Percentiles rank a stretch among this genome's conserved stretches.
Evolutionary conservation across 495 filamentous ascomycete species (phyloP).

Genomic region (Penicillium herquei): DNA sequence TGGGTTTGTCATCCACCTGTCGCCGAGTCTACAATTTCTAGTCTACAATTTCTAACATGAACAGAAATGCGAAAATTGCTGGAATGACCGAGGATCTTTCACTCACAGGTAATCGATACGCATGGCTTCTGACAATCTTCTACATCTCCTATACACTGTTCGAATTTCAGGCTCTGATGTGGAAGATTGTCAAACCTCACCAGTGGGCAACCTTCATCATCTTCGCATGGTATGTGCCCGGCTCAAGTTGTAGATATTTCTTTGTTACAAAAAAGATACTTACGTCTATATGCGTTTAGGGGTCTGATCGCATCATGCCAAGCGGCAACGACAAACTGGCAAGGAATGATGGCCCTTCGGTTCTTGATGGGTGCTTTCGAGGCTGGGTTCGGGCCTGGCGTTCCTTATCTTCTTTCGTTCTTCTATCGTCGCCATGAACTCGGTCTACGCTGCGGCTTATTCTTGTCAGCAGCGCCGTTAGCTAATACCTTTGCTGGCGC

Average conservation of each 20-base stretch:
- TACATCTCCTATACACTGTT: conserved; percentile 65
- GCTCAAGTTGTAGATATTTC: background rate
- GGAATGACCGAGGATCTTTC: conserved; percentile 46
- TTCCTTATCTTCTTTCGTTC: conserved; percentile 75
- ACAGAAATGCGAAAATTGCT: conserved; percentile 64
- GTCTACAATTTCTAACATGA: background rate
- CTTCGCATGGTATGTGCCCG: conserved; percentile 43
- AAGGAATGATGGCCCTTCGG: conserved; percentile 62
- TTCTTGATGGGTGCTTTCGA: conserved; percentile 69
- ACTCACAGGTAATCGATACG: conserved; percentile 50
- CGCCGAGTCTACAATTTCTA: too few relatives aligned
- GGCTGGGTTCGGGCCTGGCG: conserved; percentile 63
- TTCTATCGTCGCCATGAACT: conserved; percentile 81
- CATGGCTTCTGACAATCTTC: conserved; percentile 79
- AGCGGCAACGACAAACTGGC: conserved; percentile 59
- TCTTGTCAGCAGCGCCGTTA: conserved; percentile 73
- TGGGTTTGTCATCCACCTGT: conserved; percentile 37
- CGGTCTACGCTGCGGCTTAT: conserved; percentile 73
- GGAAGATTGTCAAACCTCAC: conserved; percentile 64
- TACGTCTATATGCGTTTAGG: conserved; percentile 27
- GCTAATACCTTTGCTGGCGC: conserved; percentile 83
- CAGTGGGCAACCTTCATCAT: conserved; percentile 49
- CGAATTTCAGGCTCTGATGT: conserved; percentile 69
- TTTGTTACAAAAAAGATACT: background rate
- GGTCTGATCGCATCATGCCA: conserved; percentile 60